phyloP scores from a whole-genome alignment of 495 filamentous ascomycete genomes.

The Evansstolkia leycettana region DNA sequence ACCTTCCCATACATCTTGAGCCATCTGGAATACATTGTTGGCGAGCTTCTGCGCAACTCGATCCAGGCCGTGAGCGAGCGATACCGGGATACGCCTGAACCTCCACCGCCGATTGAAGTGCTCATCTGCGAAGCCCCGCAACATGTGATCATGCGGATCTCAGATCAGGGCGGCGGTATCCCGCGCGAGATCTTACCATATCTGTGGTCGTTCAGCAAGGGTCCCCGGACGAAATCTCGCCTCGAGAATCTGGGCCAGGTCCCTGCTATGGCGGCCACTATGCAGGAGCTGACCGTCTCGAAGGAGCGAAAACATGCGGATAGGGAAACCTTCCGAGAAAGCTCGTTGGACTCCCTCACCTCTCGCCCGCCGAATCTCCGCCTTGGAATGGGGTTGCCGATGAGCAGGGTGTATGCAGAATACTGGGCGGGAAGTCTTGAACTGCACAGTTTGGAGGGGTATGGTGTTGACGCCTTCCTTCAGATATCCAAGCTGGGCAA shows the following conservation, averaged over 20 bases:
- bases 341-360: constrained; percentile 64
- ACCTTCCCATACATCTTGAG: constrained; percentile 94
- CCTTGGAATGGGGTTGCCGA: constrained; percentile 85
- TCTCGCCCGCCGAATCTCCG: constrained; percentile 76
- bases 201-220: constrained; percentile 94
- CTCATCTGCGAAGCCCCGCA: constrained; percentile 89
- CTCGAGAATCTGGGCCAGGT: constrained; percentile 77
- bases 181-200: constrained; percentile 74
- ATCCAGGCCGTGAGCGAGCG: constrained; percentile 83
- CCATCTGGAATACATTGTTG: constrained; percentile 93
- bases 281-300: constrained; percentile 62
- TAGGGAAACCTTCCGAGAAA: constrained; percentile 32
- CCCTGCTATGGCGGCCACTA: constrained; percentile 85
- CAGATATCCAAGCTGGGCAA: constrained; percentile 97
- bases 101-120: constrained; percentile 77
- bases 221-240: constrained; percentile 57
- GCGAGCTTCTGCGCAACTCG: constrained; percentile 89
- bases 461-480: constrained; percentile 94
- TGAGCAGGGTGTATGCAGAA: constrained; percentile 92
- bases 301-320: constrained; percentile 17
- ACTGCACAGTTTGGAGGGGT: constrained; percentile 87
- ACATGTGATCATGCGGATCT: constrained; percentile 93
- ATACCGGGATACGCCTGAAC: constrained; percentile 23
- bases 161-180: constrained; percentile 89
- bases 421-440: constrained; percentile 96